These are phyloP conservation scores for Castanospermum australe DNA, from an alignment of 306 rosid species.

Conservation along the genomic window DNA sequence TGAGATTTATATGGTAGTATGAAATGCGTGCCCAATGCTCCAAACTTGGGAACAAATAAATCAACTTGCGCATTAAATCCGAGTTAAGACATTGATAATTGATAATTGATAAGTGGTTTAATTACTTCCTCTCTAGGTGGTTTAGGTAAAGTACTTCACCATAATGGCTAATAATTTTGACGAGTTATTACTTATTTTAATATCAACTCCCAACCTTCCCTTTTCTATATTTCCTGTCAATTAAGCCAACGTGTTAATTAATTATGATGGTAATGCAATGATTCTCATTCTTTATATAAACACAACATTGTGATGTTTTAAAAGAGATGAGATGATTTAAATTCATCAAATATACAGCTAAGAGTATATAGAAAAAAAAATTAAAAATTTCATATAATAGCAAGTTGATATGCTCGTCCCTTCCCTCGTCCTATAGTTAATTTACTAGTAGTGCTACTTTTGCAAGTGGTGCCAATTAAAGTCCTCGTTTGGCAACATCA, in stretches of 20 bases:
- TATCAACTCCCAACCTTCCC: neutral
- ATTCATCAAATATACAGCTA: neutral
- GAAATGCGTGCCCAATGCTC: conserved; percentile 23
- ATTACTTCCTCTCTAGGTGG: neutral
- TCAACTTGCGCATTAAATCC: conserved; percentile 27
- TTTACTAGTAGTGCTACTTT: neutral
- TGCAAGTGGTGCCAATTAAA: conserved; percentile 2
- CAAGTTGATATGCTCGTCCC: neutral
- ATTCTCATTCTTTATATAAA: neutral
- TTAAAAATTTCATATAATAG: neutral
- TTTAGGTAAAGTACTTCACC: conserved; percentile 17
- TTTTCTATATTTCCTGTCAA: neutral
- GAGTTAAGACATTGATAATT: conserved; percentile 4
- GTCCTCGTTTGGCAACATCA: neutral
- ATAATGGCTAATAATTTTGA: neutral
- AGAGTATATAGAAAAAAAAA: neutral
- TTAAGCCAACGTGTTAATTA: neutral
- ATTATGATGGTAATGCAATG: neutral
- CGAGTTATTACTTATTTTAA: neutral
- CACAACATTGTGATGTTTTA: neutral
- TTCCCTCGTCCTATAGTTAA: neutral
- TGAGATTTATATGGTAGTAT: neutral
- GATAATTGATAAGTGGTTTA: conserved; percentile 2
- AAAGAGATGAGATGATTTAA: neutral
- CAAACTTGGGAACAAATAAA: conserved; percentile 26